These are phyloP conservation scores for Quercus wislizeni DNA, from an alignment of 306 rosid genomes.

Conservation along the genomic window DNA sequence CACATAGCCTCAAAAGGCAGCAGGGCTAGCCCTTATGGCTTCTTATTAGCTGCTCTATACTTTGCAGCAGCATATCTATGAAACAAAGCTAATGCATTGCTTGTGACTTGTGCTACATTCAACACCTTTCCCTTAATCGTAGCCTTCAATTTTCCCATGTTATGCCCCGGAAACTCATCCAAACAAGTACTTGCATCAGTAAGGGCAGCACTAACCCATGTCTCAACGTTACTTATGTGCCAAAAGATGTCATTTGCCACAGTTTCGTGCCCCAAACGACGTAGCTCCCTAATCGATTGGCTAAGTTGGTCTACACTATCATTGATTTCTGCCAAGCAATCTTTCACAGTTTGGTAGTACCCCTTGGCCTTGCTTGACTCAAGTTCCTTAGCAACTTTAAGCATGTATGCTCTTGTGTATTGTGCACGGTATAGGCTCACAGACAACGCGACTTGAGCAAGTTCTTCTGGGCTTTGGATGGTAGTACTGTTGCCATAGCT, in stretches of 20 bases:
- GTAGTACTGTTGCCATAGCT: conserved; percentile 23
- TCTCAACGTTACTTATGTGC: conserved; percentile 63
- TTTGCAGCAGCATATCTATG: conserved; percentile 48
- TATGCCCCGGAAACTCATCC: conserved; percentile 31
- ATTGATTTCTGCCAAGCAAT: conserved; percentile 48
- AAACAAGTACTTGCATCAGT: conserved; percentile 55
- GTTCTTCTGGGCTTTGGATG: conserved; percentile 31
- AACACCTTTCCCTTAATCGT: conserved; percentile 45
- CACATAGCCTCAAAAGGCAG: conserved; percentile 23
- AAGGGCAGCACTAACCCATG: conserved; percentile 63
- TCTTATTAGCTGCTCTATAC: conserved; percentile 24
- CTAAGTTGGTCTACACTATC: conserved; percentile 54
- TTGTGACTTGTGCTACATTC: conserved; percentile 58
- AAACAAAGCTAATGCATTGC: conserved; percentile 59
- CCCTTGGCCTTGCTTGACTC: conserved; percentile 13
- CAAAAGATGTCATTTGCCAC: conserved; percentile 37
- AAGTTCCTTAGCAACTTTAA: conserved; percentile 33
- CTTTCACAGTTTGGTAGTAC: conserved; percentile 32
- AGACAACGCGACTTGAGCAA: conserved; percentile 46
- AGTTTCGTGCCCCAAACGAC: conserved; percentile 1
- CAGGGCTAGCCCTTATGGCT: conserved; percentile 10
- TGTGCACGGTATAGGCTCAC: conserved; percentile 49
- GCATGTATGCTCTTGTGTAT: conserved; percentile 37
- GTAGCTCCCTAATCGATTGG: conserved; percentile 44
- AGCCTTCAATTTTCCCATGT: conserved; percentile 53